Conservation (phyloP, 116 monocot species). For the Dioscorea cayenensis region DNA sequence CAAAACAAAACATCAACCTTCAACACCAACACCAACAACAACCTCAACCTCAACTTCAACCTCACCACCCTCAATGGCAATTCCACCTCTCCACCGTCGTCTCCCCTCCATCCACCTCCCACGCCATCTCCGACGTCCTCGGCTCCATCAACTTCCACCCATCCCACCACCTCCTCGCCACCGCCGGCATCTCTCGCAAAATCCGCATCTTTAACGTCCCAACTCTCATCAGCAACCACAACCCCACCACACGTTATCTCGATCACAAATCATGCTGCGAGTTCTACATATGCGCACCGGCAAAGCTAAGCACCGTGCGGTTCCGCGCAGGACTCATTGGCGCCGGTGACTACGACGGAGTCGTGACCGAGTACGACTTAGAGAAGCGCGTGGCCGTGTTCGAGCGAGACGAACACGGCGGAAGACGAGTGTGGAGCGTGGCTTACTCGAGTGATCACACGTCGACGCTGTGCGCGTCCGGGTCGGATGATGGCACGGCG, state of each 20-base stretch:
- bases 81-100: slow-evolving; percentile 45
- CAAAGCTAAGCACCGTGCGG: slow-evolving; percentile 89
- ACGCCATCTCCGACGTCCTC: slow-evolving; percentile 35
- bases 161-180: slow-evolving; percentile 50
- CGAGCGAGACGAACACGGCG: slow-evolving; percentile 90
- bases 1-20: no score
- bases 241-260: background rate
- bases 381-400: slow-evolving; percentile 31
- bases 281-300: slow-evolving; percentile 71
- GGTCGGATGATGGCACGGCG: slow-evolving; percentile 68
- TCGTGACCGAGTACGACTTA: slow-evolving; percentile 94
- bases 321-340: slow-evolving; percentile 47
- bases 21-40: no score
- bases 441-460: slow-evolving; percentile 37
- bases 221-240: background rate
- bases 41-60: no score
- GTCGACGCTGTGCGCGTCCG: slow-evolving; percentile 43
- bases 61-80: slow-evolving; percentile 29
- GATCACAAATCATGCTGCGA: slow-evolving; percentile 19
- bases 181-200: slow-evolving; percentile 72
- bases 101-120: slow-evolving; percentile 5
- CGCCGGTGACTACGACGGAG: slow-evolving; percentile 89
- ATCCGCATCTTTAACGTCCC: slow-evolving; percentile 41
- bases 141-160: slow-evolving; percentile 70
- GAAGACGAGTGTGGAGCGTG: slow-evolving; percentile 77